Percentiles rank a stretch among this genome's conserved stretches.
Conservation (phyloP, 129 eudicot genomes). For the Daucus carota region DH1_v3.0 NC_030382.2:12694501-12695000, state of each 20-base stretch:
- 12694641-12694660: slow-evolving; percentile 21
- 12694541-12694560: slow-evolving; percentile 81
- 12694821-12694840: slow-evolving; percentile 33
- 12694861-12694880: slow-evolving; percentile 38
- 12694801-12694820: slow-evolving; percentile 25
- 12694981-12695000: too few relatives aligned
- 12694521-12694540: slow-evolving; percentile 69
- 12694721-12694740: slow-evolving; percentile 73
- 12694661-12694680: slow-evolving; percentile 50
- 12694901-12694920: slow-evolving; percentile 24
- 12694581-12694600: slow-evolving; percentile 68
- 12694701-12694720: slow-evolving; percentile 80
- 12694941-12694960: not conserved
- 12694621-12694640: slow-evolving; percentile 33
- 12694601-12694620: slow-evolving; percentile 38
- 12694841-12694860: slow-evolving; percentile 35
- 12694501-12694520: slow-evolving; percentile 54
- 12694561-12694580: slow-evolving; percentile 60
- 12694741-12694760: slow-evolving; percentile 51
- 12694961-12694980: not conserved
- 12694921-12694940: slow-evolving; percentile 23
- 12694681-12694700: slow-evolving; percentile 90
- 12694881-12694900: slow-evolving; percentile 43
- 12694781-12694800: slow-evolving; percentile 37
- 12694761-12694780: slow-evolving; percentile 27